Conservation (phyloP, 179 eudicot species). For the Beta macrorhiza region DNA sequence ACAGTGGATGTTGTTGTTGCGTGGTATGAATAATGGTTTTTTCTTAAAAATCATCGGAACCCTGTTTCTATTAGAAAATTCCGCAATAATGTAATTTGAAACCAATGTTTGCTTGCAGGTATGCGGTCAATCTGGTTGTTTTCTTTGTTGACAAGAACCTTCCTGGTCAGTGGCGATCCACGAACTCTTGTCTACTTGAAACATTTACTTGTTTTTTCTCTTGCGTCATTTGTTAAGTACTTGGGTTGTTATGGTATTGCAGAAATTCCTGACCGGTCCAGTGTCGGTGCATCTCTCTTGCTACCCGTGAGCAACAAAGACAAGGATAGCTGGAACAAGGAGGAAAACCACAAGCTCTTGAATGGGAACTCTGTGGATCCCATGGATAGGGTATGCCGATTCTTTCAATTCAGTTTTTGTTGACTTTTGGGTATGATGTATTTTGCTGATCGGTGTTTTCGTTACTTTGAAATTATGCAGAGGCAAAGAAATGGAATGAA, state of each 20-base stretch:
- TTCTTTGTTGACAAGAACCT: constrained; percentile 75
- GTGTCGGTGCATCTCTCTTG: constrained; percentile 41
- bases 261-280: constrained; percentile 91
- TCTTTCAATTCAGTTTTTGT: neutral
- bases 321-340: constrained; percentile 65
- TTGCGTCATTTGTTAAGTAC: constrained; percentile 9
- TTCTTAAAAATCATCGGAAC: too few relatives aligned
- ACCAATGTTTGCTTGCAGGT: constrained; percentile 42
- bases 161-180: constrained; percentile 53
- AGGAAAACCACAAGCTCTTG: constrained; percentile 71
- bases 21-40: constrained; percentile 43
- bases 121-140: constrained; percentile 80
- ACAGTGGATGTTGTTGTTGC: constrained; percentile 91
- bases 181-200: neutral
- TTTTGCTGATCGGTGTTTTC: constrained; percentile 1
- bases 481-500: constrained; percentile 77
- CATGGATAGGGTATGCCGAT: constrained; percentile 58
- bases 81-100: neutral
- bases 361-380: constrained; percentile 76
- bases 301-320: constrained; percentile 65
- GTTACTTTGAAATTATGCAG: constrained; percentile 36
- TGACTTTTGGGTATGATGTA: neutral
- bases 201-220: neutral
- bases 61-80: neutral
- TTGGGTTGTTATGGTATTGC: constrained; percentile 16